phyloP scores from a whole-genome alignment of 345 rosid species.

The Populus nigra region DNA sequence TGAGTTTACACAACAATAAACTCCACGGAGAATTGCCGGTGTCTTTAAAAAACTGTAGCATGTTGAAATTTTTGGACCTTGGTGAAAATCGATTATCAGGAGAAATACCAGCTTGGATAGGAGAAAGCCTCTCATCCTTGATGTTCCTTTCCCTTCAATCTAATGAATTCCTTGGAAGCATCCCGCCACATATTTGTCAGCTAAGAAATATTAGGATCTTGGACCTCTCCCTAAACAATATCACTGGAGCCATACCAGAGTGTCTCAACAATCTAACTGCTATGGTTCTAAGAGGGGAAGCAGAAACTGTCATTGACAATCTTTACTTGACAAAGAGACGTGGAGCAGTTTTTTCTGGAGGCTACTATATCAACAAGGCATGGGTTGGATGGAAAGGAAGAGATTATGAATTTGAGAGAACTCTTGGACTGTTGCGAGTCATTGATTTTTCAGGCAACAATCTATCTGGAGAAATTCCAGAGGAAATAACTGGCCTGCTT shows the following conservation, averaged over 20 bases:
- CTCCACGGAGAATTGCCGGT: slow-evolving; percentile 20
- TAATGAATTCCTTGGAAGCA: slow-evolving; percentile 20
- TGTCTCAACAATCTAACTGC: slow-evolving; percentile 15
- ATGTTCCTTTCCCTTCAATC: slow-evolving; percentile 16
- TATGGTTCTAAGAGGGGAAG: not conserved
- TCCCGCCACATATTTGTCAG: slow-evolving; percentile 9
- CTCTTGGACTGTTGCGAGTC: slow-evolving; percentile 9
- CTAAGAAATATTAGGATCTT: slow-evolving; percentile 7
- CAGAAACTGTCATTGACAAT: too few relatives aligned
- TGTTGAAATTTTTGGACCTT: slow-evolving; percentile 17
- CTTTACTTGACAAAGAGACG: not conserved
- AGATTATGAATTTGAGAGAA: not conserved
- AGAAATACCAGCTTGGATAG: slow-evolving; percentile 24
- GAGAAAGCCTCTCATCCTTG: slow-evolving; percentile 10
- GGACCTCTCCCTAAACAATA: slow-evolving; percentile 16
- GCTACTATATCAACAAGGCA: not conserved
- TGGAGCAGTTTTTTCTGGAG: not conserved
- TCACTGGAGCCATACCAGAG: slow-evolving; percentile 14
- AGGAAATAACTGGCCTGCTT: slow-evolving; percentile 5
- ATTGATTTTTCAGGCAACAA: slow-evolving; percentile 17
- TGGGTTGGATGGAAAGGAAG: slow-evolving; percentile 14
- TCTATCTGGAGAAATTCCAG: slow-evolving; percentile 15
- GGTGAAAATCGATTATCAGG: slow-evolving; percentile 23
- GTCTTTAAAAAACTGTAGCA: slow-evolving; percentile 8
- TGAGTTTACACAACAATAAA: slow-evolving; percentile 16